phyloP scores from a whole-genome alignment of 2,329 filamentous ascomycete genomes.

The Seiridium unicorne region DNA sequence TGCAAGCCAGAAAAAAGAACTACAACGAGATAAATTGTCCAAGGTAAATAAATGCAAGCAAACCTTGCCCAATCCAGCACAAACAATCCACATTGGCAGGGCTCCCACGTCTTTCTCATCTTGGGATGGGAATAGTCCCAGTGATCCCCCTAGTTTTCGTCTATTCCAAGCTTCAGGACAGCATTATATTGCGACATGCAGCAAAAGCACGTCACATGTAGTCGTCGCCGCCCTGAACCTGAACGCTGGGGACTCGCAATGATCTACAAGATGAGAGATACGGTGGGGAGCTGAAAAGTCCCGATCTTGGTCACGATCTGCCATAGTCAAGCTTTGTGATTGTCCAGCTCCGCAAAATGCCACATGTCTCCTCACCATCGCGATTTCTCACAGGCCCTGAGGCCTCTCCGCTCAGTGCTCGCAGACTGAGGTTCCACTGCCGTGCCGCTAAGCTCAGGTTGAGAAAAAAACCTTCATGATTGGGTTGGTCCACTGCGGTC shows the following conservation, averaged over 20 bases:
- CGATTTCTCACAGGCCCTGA: neutral
- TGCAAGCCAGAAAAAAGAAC: too few species aligned
- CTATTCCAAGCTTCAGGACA: too few species aligned
- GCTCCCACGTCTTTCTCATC: neutral
- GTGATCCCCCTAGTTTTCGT: too few species aligned
- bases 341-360: neutral
- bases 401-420: neutral
- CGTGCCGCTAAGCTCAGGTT: neutral
- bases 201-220: too few species aligned
- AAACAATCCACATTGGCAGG: neutral
- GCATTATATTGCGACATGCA: too few species aligned
- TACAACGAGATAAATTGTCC: too few species aligned
- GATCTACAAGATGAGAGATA: conserved; percentile 2
- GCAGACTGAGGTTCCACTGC: neutral
- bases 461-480: neutral
- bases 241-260: neutral
- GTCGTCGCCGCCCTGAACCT: neutral
- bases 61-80: neutral
- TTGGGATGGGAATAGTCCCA: neutral
- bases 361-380: neutral
- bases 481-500: neutral
- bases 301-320: conserved; percentile 3
- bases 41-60: neutral
- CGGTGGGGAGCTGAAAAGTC: conserved; percentile 1
- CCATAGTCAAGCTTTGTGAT: neutral